These are phyloP conservation scores for Ophiostoma novo-ulmi DNA, from an alignment of 2,329 filamentous ascomycete genomes.

Conservation along the genomic window DNA sequence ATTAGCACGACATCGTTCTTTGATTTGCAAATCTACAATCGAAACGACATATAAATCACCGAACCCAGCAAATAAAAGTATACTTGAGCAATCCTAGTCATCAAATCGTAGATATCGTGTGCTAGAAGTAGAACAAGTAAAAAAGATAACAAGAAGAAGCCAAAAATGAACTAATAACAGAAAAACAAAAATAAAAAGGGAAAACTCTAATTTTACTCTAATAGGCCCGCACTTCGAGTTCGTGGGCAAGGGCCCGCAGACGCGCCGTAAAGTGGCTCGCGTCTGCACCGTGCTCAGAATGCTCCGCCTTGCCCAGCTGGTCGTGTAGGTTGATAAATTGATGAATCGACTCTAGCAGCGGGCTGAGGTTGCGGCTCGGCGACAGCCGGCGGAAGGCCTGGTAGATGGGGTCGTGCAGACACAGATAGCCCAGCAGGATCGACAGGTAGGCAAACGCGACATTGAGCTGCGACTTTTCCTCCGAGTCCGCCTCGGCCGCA, in stretches of 20 bases:
- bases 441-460: constrained; percentile 84
- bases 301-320: constrained; percentile 42
- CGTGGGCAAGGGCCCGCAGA: constrained; percentile 39
- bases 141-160: not conserved
- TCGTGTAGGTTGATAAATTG: constrained; percentile 52
- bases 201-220: not conserved
- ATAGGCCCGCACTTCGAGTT: constrained; percentile 33
- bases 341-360: constrained; percentile 48
- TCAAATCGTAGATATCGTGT: constrained; percentile 6
- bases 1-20: not conserved
- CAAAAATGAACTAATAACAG: not conserved
- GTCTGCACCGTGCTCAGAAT: constrained; percentile 34
- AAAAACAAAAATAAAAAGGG: not conserved
- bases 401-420: constrained; percentile 48
- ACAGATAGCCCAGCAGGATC: constrained; percentile 77
- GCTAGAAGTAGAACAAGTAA: not conserved
- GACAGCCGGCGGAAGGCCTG: constrained; percentile 41
- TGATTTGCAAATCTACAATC: not conserved
- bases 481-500: constrained; percentile 66
- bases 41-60: not conserved
- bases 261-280: constrained; percentile 35
- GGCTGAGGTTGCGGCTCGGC: constrained; percentile 41
- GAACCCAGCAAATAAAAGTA: not conserved
- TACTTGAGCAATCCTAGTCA: not conserved
- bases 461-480: constrained; percentile 70